Conservation (phyloP, 306 rosid species). For the Prunus mira region DNA sequence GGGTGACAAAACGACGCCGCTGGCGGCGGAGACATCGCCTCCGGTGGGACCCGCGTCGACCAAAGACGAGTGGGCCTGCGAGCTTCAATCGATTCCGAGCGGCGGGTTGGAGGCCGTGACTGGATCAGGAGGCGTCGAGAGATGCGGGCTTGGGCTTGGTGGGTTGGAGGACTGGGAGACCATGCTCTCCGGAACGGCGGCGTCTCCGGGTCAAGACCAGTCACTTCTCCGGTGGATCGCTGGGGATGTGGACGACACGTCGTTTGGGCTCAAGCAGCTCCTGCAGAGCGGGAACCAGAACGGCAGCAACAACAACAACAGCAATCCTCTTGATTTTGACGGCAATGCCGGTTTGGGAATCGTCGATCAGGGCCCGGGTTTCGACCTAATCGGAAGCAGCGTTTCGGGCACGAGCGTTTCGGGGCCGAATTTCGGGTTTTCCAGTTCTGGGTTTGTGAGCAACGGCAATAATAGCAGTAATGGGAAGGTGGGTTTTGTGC, state of each 20-base stretch:
- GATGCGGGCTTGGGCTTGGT: slow-evolving; percentile 27
- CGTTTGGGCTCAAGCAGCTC: slow-evolving; percentile 31
- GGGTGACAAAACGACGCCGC: slow-evolving; percentile 11
- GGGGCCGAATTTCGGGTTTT: slow-evolving; percentile 12
- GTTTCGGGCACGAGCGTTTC: slow-evolving; percentile 8
- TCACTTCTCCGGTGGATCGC: slow-evolving; percentile 43
- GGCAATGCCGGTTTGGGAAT: slow-evolving; percentile 35
- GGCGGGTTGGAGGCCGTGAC: slow-evolving; percentile 15
- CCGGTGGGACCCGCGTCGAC: background rate
- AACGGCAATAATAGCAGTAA: background rate
- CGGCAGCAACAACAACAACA: background rate
- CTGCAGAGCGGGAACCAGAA: slow-evolving; percentile 21
- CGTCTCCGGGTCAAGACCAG: slow-evolving; percentile 40
- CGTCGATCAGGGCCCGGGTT: slow-evolving; percentile 34
- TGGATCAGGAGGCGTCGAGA: slow-evolving; percentile 19
- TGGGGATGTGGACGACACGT: slow-evolving; percentile 36
- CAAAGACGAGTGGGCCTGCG: slow-evolving; percentile 32
- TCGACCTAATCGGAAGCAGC: slow-evolving; percentile 13
- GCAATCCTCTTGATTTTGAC: slow-evolving; percentile 25
- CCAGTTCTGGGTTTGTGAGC: slow-evolving; percentile 24
- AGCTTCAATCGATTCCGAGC: slow-evolving; percentile 27
- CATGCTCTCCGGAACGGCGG: slow-evolving; percentile 33
- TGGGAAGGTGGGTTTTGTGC: slow-evolving; percentile 22
- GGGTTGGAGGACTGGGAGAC: slow-evolving; percentile 45
- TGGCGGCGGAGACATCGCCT: slow-evolving; percentile 20